These are phyloP conservation scores for Magnolia kwangsiensis DNA, from an alignment of 164 flowering plant genomes.

Conservation along the genomic window DNA sequence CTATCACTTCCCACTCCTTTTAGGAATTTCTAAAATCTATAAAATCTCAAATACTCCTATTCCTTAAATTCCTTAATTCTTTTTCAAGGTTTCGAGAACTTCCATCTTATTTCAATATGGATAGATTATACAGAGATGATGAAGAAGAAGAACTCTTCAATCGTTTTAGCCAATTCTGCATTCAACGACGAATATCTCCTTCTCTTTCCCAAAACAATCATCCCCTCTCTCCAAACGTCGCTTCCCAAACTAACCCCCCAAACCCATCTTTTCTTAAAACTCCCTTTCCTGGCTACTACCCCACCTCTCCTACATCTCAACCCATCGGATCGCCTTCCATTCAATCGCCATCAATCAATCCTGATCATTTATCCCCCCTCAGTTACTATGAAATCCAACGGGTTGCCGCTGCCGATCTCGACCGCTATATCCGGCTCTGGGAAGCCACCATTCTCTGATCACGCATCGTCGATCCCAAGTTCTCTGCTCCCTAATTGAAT, in stretches of 20 bases:
- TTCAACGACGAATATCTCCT: too few species aligned
- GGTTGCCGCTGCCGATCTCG: neutral
- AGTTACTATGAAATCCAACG: neutral
- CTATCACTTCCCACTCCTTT: neutral
- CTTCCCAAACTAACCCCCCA: neutral
- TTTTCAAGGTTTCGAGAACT: too few species aligned
- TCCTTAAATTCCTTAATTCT: too few species aligned
- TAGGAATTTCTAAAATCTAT: neutral
- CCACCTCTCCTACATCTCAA: neutral
- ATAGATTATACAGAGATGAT: too few species aligned
- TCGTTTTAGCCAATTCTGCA: too few species aligned
- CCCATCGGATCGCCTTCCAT: neutral
- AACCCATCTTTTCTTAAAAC: conserved; percentile 1
- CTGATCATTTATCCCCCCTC: neutral
- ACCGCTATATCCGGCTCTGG: neutral
- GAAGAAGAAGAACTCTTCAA: too few species aligned
- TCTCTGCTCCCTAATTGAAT: neutral
- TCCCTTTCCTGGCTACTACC: neutral
- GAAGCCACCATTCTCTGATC: neutral
- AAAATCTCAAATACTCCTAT: neutral
- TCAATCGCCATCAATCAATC: neutral
- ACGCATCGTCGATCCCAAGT: too few species aligned
- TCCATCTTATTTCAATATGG: too few species aligned
- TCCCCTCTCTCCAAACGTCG: too few species aligned
- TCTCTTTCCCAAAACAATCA: neutral